Conservation (phyloP, 164 flowering plant species). For the Taxillus chinensis region DNA sequence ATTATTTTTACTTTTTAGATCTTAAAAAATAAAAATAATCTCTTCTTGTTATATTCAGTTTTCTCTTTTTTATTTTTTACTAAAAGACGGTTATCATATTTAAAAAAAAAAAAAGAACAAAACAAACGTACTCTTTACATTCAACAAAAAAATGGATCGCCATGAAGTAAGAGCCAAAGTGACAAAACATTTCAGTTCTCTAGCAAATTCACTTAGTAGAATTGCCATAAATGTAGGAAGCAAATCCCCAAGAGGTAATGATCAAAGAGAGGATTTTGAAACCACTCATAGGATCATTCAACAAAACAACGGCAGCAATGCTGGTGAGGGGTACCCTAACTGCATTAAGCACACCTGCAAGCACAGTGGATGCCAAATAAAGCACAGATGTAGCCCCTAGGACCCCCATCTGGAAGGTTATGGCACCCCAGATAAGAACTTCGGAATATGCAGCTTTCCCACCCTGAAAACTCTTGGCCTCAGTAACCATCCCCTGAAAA, state of each 20-base stretch:
- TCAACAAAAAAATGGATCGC: too few species aligned
- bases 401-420: slow-evolving; percentile 81
- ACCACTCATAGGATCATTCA: slow-evolving; percentile 81
- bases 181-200: too few species aligned
- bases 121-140: too few species aligned
- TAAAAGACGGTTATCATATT: too few species aligned
- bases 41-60: too few species aligned
- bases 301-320: slow-evolving; percentile 69
- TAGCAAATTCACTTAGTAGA: slow-evolving; percentile 9
- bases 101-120: too few species aligned
- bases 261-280: slow-evolving; percentile 80
- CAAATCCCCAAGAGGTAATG: slow-evolving; percentile 87
- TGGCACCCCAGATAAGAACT: slow-evolving; percentile 68
- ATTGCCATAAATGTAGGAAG: slow-evolving; percentile 59
- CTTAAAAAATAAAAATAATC: too few species aligned
- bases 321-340: slow-evolving; percentile 82
- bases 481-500: slow-evolving; percentile 53
- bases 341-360: slow-evolving; percentile 84
- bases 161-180: too few species aligned
- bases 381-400: slow-evolving; percentile 67
- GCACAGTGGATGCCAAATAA: slow-evolving; percentile 66
- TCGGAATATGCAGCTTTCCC: slow-evolving; percentile 44
- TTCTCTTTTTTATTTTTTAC: too few species aligned
- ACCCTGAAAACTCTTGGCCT: slow-evolving; percentile 53
- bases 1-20: too few species aligned